Base-by-base conservation (phyloP, 2,329 filamentous ascomycete species). In the Ophiobolus disseminans region DNA sequence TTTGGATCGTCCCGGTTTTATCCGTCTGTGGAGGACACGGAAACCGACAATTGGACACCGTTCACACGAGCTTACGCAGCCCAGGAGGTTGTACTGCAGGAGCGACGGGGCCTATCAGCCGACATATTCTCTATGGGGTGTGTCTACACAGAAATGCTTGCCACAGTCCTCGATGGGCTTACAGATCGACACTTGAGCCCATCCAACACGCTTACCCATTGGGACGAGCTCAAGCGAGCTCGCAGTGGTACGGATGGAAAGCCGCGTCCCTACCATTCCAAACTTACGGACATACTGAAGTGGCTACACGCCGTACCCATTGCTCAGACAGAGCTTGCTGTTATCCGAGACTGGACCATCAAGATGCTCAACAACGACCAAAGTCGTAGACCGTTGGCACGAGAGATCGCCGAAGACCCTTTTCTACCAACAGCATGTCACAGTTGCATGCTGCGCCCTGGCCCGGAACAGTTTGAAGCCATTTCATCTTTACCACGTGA, bases 91-190 rank as follows among this genome's bases (percentile, higher is more conserved):
- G 43, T 53, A 1, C 20, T 20, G 0, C 53, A 60, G 22, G 51
- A 58, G 6, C 36, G 11, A 6, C 48, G 61, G 4, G 56, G 48
- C 4, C 38, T 53, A 3, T 50, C 44, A 9, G 55, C 62, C 1
- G 57, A 66, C 22, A 51, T 66, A 2, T 66, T 58, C 28, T 63
- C 60, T 3, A 47, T 66, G 10, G 61, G 61, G 4, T 57, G 53
- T 26, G 60, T 64, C 0, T 64, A 49, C 23, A 19, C 48, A 2
- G 59, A 65, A 36, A 61, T 64, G 48, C 42, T 60, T 1, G 52
- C 51, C 8, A 36, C 34, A 13, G 35, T 21, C 2, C 47, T 60
- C 6, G 53, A 49, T n/a, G n/a, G n/a, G n/a, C n/a, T n/a, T n/a
- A n/a, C n/a, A n/a, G n/a, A n/a, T n/a, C n/a, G n/a, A n/a, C n/a